Base-by-base conservation (phyloP, 1,284 basidiomycete genomes). In the Heterobasidion irregulare region DNA sequence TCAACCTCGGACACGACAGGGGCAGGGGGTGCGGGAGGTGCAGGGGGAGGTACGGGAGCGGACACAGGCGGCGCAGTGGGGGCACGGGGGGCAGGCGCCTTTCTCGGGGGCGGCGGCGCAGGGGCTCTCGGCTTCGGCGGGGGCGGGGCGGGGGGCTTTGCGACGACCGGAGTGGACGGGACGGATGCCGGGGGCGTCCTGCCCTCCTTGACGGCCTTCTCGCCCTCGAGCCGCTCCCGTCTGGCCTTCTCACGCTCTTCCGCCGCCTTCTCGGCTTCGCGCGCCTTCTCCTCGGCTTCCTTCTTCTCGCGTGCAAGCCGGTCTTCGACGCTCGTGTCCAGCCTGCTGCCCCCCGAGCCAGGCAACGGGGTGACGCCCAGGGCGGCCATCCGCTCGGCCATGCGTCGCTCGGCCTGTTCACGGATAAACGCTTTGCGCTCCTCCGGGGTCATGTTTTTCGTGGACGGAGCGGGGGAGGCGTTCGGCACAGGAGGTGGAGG, bases 381-480 rank as follows among this genome's bases (percentile, higher is more conserved):
- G 8, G 89, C 89, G 45, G 85, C 83, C 79, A 92, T 94, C 35
- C 96, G 88, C 47, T 89, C 94, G 63, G 93, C 84, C 41, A 98
- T 83, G 47, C 90, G 82, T 18, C 85, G 81, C 65, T 92, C 86
- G 1, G 94, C 96, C 68, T 97, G 86, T 2, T 84, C 85, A 16
- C 84, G 84, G 60, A 92, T 83, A 66, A 79, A 94, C 0, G 90
- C 92, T 54, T 82, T 77, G 9, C 92, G 84, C 66, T 98, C 92
- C 61, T 89, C 93, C 0, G 86, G 75, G 0, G 92, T 87, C 89
- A 98, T 92, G 58, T 81, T 86, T 69, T 89, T 89, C 50, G 74
- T 70, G 9, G 70, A 71, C 7, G 78, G 71, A 0, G 78, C 76
- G 8, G 85, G 78, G 8, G 82, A 77, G 1, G 76, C 70, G 9